phyloP scores from a whole-genome alignment of 257 asterid genomes.

The Fraxinus cuspidata region DNA sequence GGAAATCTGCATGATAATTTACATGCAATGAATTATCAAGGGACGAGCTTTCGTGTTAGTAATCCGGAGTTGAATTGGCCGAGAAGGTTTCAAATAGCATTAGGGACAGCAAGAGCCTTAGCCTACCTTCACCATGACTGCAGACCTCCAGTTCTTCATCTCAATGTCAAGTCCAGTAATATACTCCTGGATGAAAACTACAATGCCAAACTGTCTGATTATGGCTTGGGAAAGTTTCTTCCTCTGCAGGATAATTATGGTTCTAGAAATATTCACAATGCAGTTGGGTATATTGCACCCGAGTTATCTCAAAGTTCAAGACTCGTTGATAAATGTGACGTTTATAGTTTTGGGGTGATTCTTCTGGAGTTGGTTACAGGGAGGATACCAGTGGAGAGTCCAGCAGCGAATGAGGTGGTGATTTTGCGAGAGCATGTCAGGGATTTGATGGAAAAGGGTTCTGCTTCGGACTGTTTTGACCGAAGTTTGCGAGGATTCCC shows the following conservation, averaged over 20 bases:
- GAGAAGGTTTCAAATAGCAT: slow-evolving; percentile 68
- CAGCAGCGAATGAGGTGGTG: slow-evolving; percentile 53
- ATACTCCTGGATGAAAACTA: slow-evolving; percentile 64
- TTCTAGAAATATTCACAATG: slow-evolving; percentile 61
- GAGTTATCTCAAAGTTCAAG: slow-evolving; percentile 78
- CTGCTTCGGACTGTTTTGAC: slow-evolving; percentile 65
- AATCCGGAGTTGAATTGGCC: slow-evolving; percentile 74
- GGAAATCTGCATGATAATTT: slow-evolving; percentile 83
- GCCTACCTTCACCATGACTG: slow-evolving; percentile 94
- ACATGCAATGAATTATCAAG: slow-evolving; percentile 59
- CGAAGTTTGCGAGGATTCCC: slow-evolving; percentile 60
- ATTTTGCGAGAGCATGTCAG: slow-evolving; percentile 70
- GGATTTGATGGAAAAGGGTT: slow-evolving; percentile 63
- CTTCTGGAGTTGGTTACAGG: slow-evolving; percentile 83
- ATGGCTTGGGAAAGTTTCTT: slow-evolving; percentile 70
- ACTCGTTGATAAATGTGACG: slow-evolving; percentile 72
- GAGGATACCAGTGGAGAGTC: slow-evolving; percentile 83
- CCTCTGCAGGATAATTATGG: slow-evolving; percentile 56
- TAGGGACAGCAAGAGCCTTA: slow-evolving; percentile 75
- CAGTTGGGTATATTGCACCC: slow-evolving; percentile 89
- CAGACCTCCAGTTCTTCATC: slow-evolving; percentile 80
- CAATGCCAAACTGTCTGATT: slow-evolving; percentile 63
- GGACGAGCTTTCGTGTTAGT: slow-evolving; percentile 64
- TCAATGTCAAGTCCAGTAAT: slow-evolving; percentile 75
- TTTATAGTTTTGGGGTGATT: slow-evolving; percentile 80